Percentiles rank a stretch among this genome's conserved stretches.
These are phyloP conservation scores for Mycena capillaripes DNA, from an alignment of 768 basidiomycete genomes.

Conservation along the genomic window DNA sequence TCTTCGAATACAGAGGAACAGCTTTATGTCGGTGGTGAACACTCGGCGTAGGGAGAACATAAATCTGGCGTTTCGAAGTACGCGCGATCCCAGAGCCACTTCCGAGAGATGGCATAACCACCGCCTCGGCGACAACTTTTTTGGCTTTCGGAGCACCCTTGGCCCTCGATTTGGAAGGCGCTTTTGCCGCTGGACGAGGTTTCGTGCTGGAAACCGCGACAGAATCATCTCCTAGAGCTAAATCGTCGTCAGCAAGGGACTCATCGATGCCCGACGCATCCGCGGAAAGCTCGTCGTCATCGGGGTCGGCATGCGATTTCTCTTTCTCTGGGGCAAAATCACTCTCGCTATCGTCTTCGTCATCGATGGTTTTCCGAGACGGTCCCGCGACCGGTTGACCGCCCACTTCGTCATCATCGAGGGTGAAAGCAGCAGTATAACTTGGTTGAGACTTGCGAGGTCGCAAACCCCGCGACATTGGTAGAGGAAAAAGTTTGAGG, in stretches of 20 bases:
- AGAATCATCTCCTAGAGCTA: slow-evolving; percentile 39
- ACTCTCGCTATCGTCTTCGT: slow-evolving; percentile 61
- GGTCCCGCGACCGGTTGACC: slow-evolving; percentile 51
- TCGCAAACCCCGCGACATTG: slow-evolving; percentile 70
- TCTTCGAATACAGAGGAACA: slow-evolving; percentile 67
- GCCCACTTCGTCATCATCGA: slow-evolving; percentile 48
- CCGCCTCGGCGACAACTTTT: slow-evolving; percentile 23
- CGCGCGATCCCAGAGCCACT: slow-evolving; percentile 49
- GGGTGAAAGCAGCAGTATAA: slow-evolving; percentile 58
- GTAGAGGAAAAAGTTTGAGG: background rate
- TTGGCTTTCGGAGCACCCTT: slow-evolving; percentile 47
- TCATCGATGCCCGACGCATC: slow-evolving; percentile 41
- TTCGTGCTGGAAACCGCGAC: slow-evolving; percentile 27
- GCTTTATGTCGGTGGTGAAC: slow-evolving; percentile 83
- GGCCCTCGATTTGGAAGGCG: slow-evolving; percentile 41
- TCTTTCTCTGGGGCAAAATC: slow-evolving; percentile 68
- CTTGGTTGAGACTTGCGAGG: slow-evolving; percentile 65
- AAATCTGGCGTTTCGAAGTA: slow-evolving; percentile 63
- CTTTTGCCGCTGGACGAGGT: slow-evolving; percentile 24
- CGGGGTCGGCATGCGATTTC: slow-evolving; percentile 46
- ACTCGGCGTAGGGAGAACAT: slow-evolving; percentile 73
- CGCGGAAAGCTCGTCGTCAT: slow-evolving; percentile 45
- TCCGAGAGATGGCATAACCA: slow-evolving; percentile 32
- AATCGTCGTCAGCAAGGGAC: slow-evolving; percentile 35
- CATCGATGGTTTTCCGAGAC: slow-evolving; percentile 46